A percentile compares a stretch with the other conserved stretches of the same genome.
phyloP scores from a whole-genome alignment of 202 grass and related monocot genomes.

The Carex sylvatica region DNA sequence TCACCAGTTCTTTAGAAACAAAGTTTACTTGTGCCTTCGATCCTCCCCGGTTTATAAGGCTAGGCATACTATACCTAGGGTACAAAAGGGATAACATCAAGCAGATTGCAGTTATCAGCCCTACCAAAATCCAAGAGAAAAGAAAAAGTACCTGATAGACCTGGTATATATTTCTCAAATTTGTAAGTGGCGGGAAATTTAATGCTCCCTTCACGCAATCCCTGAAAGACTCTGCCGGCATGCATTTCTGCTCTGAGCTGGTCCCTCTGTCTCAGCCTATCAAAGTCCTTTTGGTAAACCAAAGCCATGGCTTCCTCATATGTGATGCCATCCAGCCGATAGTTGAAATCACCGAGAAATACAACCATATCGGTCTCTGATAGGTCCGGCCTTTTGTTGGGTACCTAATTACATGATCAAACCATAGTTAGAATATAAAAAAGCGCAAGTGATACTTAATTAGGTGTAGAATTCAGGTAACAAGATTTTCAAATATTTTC shows the following conservation, averaged over 20 bases:
- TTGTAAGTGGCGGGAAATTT: slow-evolving; percentile 90
- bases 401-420: not conserved
- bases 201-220: slow-evolving; percentile 72
- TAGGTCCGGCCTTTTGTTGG: slow-evolving; percentile 52
- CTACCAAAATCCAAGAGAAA: slow-evolving; percentile 3
- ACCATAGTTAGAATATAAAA: not conserved
- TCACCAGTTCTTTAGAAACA: not conserved
- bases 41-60: not conserved
- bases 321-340: slow-evolving; percentile 66
- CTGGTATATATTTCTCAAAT: slow-evolving; percentile 74
- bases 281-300: slow-evolving; percentile 57
- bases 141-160: slow-evolving; percentile 50
- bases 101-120: slow-evolving; percentile 7
- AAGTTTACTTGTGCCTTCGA: not conserved
- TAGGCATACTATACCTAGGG: not conserved
- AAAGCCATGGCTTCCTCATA: slow-evolving; percentile 78
- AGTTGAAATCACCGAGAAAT: slow-evolving; percentile 98
- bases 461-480: not conserved
- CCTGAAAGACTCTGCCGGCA: slow-evolving; percentile 85
- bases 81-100: not conserved
- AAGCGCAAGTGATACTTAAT: not conserved
- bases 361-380: slow-evolving; percentile 81
- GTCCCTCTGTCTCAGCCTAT: slow-evolving; percentile 66
- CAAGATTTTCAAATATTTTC: not conserved
- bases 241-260: slow-evolving; percentile 82